Percentiles rank a stretch among this genome's conserved stretches.
Conservation (phyloP, 169 alveolate species). For the Hepatocystis sp. region DNA sequence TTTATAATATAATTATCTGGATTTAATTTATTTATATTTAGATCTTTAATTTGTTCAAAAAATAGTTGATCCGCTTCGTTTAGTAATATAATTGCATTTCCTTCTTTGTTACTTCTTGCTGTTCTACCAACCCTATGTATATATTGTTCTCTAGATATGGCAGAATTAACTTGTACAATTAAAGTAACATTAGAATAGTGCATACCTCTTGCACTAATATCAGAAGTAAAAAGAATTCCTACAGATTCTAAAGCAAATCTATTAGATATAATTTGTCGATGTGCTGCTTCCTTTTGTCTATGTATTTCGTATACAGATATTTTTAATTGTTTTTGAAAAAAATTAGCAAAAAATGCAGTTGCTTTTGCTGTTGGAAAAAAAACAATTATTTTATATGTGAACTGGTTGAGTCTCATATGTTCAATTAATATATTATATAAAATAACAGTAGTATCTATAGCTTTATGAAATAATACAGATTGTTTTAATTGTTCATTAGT, state of each 20-base stretch:
- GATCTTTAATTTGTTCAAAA: slow-evolving; percentile 72
- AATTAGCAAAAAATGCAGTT: slow-evolving; percentile 78
- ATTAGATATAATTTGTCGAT: slow-evolving; percentile 74
- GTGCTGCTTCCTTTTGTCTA: slow-evolving; percentile 75
- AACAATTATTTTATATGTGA: slow-evolving; percentile 76
- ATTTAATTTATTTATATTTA: slow-evolving; percentile 51
- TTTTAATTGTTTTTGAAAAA: slow-evolving; percentile 78
- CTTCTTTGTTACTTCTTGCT: slow-evolving; percentile 96
- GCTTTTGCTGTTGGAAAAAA: slow-evolving; percentile 82
- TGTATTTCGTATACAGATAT: slow-evolving; percentile 80
- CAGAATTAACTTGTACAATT: slow-evolving; percentile 96
- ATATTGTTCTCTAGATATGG: slow-evolving; percentile 95
- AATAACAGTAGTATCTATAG: slow-evolving; percentile 76
- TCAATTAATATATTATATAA: slow-evolving; percentile 74
- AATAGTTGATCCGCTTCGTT: slow-evolving; percentile 79
- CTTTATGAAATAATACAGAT: slow-evolving; percentile 75
- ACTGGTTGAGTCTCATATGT: slow-evolving; percentile 74
- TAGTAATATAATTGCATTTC: slow-evolving; percentile 83
- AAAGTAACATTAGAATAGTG: slow-evolving; percentile 98
- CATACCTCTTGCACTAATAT: slow-evolving; percentile 97
- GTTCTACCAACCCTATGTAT: slow-evolving; percentile 99
- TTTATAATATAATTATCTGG: slow-evolving; percentile 52
- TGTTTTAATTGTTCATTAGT: slow-evolving; percentile 77
- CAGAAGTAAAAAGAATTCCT: slow-evolving; percentile 92
- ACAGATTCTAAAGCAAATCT: slow-evolving; percentile 74